These are phyloP conservation scores for Castanospermum australe DNA, from an alignment of 306 rosid species.

Conservation along the genomic window DNA sequence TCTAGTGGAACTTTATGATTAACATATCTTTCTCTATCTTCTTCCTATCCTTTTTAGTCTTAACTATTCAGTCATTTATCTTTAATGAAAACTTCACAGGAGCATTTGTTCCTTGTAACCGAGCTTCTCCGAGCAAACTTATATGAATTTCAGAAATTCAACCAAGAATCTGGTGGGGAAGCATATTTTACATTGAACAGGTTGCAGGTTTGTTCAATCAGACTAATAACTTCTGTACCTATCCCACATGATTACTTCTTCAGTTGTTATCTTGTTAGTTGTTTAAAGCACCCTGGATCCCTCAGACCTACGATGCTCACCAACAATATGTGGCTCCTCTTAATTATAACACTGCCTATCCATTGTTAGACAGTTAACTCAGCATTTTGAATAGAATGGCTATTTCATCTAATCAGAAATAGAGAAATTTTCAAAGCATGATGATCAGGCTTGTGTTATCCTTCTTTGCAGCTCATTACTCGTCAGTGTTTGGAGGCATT, in stretches of 20 bases:
- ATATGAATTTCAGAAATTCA: conserved; percentile 93
- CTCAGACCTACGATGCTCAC: background rate
- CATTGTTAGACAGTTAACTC: background rate
- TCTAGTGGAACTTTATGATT: conserved; percentile 10
- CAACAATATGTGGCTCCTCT: background rate
- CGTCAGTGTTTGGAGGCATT: conserved; percentile 92
- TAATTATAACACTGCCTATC: background rate
- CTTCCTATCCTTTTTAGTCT: background rate
- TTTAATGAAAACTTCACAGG: conserved; percentile 48
- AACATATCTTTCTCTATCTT: background rate
- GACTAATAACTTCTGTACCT: conserved; percentile 16
- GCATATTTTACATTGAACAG: conserved; percentile 76
- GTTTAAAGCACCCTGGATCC: background rate
- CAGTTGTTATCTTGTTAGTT: background rate
- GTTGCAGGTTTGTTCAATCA: conserved; percentile 74
- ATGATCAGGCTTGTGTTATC: conserved; percentile 16
- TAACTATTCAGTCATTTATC: background rate
- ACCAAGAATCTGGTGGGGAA: conserved; percentile 89
- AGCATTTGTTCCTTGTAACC: conserved; percentile 93
- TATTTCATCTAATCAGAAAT: conserved; percentile 13
- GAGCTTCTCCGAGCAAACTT: conserved; percentile 93
- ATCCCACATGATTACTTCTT: conserved; percentile 6
- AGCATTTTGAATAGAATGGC: conserved; percentile 4
- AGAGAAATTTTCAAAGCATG: conserved; percentile 16
- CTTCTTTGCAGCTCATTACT: conserved; percentile 62